Evolutionary conservation across 2,329 filamentous ascomycete genomes (phyloP), one percentile per base, ranked within the genome.

Genomic region (Gaeumannomyces sp.): DNA sequence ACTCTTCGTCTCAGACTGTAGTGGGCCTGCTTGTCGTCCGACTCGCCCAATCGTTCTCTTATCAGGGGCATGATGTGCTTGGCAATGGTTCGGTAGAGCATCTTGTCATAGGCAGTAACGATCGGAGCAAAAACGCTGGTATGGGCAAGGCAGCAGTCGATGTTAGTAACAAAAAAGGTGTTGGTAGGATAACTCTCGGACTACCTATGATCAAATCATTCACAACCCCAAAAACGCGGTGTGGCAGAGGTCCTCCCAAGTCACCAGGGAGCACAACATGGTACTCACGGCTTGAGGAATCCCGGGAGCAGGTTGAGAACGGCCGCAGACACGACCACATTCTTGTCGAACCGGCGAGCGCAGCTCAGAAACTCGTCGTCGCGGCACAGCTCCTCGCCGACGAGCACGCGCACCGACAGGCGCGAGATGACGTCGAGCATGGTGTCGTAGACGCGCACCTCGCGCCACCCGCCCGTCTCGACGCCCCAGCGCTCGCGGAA

Each of bases 31-130:
- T 73, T 73, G 38, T 70, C 70, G 64, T 61, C 68, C 61, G 53
- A 68, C 59, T 67, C 60, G n/a, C 72, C 64, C 1, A 76, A 67
- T 28, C 76, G 71, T 61, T 73, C 67, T 38, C 68, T 70, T 65
- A 78, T 74, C 8, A 74, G 69, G 25, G 76, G 77, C 62, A 74
- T 66, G 22, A 76, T 71, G 63, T 72, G 72, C 57, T 70, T 70
- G 16, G 71, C 67, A 57, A 73, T 74, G 10, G 71, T 72, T 11
- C 62, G 67, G 56, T 74, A 76, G n/a, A 73, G 71, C 29, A 73
- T 38, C 38, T 69, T 70, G 66, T 76, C 75, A 61, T 73, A 75
- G 3, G 68, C 45, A 3, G 70, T 74, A 28, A 76, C 66, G 50
- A 76, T 60, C 0, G 72, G 73, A 1, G 65, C 73, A 59, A 75